Evolutionary conservation across 2,329 filamentous ascomycete species (phyloP).

Genomic region (Xylaria sp.): DNA sequence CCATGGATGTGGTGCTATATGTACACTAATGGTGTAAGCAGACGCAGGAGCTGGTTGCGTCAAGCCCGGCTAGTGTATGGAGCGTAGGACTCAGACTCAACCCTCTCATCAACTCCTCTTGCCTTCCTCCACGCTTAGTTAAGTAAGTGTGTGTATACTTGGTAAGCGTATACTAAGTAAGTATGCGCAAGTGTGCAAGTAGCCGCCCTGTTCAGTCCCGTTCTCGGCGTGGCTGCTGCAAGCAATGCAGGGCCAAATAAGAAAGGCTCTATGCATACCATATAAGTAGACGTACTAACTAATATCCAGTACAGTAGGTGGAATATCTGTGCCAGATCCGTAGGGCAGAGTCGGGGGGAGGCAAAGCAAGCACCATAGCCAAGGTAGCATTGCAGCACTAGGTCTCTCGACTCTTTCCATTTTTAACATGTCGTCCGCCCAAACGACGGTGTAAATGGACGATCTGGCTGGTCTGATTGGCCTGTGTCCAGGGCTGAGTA

Average conservation of each 20-base stretch:
- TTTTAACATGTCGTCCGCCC: slow-evolving; percentile 10
- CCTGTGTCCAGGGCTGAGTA: slow-evolving; percentile 25
- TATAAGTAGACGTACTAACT: too few relatives aligned
- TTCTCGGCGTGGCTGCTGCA: not conserved
- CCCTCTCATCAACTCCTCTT: not conserved
- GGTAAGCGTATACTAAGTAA: too few relatives aligned
- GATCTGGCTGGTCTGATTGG: slow-evolving; percentile 28
- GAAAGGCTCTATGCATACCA: slow-evolving; percentile 21
- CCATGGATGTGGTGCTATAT: slow-evolving; percentile 11
- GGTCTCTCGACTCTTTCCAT: slow-evolving; percentile 16
- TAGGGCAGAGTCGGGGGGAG: slow-evolving; percentile 19
- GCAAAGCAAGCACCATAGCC: slow-evolving; percentile 4
- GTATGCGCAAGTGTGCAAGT: not conserved
- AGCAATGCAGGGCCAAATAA: slow-evolving; percentile 29
- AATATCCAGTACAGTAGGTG: slow-evolving; percentile 1
- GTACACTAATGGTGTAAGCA: slow-evolving; percentile 27
- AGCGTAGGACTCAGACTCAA: slow-evolving; percentile 10
- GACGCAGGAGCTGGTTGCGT: slow-evolving; percentile 20
- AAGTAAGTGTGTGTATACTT: not conserved
- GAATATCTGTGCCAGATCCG: slow-evolving; percentile 12
- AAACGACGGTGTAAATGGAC: slow-evolving; percentile 7
- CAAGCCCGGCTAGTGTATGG: not conserved
- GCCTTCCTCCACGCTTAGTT: slow-evolving; percentile 15
- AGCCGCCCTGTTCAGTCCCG: too few relatives aligned
- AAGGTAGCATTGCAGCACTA: slow-evolving; percentile 20